Conservation (phyloP, 495 filamentous ascomycete genomes). For the Mycothermus thermophilus region DNA sequence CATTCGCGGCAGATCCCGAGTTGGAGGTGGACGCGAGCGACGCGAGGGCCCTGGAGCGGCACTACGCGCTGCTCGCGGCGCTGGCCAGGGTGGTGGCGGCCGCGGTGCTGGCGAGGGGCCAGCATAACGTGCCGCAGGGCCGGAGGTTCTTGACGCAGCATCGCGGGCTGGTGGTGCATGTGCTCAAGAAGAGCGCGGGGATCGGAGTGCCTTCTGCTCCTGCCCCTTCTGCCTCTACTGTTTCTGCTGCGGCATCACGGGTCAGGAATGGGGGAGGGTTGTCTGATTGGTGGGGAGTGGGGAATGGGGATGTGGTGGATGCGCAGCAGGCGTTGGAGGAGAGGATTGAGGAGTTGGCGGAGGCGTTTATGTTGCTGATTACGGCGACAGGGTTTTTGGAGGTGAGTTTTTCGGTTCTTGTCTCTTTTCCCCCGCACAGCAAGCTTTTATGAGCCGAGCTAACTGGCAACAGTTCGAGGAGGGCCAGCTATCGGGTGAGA, state of each 20-base stretch:
- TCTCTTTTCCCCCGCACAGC: background rate
- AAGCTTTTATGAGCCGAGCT: no score
- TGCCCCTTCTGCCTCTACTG: background rate
- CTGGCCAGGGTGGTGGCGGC: constrained; percentile 70
- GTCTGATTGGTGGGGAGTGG: background rate
- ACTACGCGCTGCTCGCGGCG: constrained; percentile 70
- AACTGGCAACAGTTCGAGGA: no score
- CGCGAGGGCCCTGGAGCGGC: constrained; percentile 56
- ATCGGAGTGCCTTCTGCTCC: constrained; percentile 42
- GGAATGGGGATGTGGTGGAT: constrained; percentile 14
- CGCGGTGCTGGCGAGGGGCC: constrained; percentile 61
- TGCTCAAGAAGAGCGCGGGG: constrained; percentile 81
- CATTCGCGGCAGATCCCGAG: constrained; percentile 89
- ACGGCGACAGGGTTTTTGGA: constrained; percentile 47
- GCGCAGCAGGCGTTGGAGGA: constrained; percentile 24
- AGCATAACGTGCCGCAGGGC: constrained; percentile 69
- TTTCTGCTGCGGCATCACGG: background rate
- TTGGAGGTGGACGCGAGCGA: constrained; percentile 39
- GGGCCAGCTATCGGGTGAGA: no score
- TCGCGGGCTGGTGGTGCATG: constrained; percentile 61
- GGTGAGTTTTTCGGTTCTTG: constrained; percentile 22
- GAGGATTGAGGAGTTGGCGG: constrained; percentile 39
- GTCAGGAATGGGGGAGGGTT: background rate
- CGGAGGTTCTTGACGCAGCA: constrained; percentile 66
- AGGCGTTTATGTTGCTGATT: constrained; percentile 44